Conservation (phyloP, 306 rosid species). For the Acacia crassicarpa region DNA sequence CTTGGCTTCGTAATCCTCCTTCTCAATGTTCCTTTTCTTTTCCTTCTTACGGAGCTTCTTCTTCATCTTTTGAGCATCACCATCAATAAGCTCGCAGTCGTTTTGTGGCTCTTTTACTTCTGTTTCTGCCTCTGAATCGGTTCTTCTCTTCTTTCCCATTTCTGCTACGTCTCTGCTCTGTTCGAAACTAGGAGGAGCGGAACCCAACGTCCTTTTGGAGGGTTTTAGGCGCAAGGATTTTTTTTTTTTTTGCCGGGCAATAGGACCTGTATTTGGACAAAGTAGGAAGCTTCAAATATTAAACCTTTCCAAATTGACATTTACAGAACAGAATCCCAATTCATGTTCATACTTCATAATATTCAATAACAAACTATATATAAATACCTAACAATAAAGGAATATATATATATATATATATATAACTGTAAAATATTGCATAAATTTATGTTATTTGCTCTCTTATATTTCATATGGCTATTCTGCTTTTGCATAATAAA, state of each 20-base stretch:
- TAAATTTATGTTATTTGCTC: not conserved
- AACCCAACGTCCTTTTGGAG: not conserved
- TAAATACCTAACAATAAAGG: not conserved
- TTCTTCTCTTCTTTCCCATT: slow-evolving; percentile 76
- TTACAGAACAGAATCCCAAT: not conserved
- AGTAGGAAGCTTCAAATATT: not conserved
- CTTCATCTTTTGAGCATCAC: slow-evolving; percentile 23
- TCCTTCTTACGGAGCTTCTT: slow-evolving; percentile 48
- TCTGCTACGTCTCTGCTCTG: not conserved
- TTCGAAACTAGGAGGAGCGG: not conserved
- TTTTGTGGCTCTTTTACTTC: slow-evolving; percentile 14
- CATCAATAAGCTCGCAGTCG: slow-evolving; percentile 30
- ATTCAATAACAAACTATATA: not conserved
- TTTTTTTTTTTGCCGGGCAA: not conserved
- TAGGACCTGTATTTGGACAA: not conserved
- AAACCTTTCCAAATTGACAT: not conserved
- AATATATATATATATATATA: not conserved
- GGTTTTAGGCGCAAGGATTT: not conserved
- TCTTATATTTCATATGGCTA: not conserved
- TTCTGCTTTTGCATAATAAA: not conserved
- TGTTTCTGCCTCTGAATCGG: slow-evolving; percentile 35
- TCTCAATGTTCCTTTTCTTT: slow-evolving; percentile 34
- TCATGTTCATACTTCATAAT: not conserved
- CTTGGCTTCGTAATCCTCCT: slow-evolving; percentile 26
- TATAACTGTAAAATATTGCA: not conserved